A percentile compares a stretch with the other conserved stretches of the same genome.
phyloP scores from a whole-genome alignment of 1,284 basidiomycete species.

The Cutaneotrichosporon cavernicola region DNA sequence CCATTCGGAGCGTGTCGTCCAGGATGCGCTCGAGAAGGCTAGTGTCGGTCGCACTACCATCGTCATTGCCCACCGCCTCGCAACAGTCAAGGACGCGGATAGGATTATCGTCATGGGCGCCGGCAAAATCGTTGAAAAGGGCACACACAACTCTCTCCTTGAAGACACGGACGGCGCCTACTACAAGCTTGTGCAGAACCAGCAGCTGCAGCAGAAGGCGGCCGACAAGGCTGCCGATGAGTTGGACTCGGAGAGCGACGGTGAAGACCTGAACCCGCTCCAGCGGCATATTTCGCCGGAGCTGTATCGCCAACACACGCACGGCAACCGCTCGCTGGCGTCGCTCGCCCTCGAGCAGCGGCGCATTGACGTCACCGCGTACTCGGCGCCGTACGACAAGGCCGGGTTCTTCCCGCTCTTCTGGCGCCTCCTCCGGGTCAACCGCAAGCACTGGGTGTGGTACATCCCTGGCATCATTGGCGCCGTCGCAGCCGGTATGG shows the following conservation, averaged over 20 bases:
- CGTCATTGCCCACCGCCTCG: slow-evolving; percentile 56
- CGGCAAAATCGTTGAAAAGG: slow-evolving; percentile 76
- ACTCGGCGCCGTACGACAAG: slow-evolving; percentile 12
- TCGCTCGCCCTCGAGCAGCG: slow-evolving; percentile 21
- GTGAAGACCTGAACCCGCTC: slow-evolving; percentile 11
- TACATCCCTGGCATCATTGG: slow-evolving; percentile 47
- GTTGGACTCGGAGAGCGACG: slow-evolving; percentile 1
- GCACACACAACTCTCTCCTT: slow-evolving; percentile 76
- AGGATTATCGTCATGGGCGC: slow-evolving; percentile 85
- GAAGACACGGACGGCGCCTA: slow-evolving; percentile 60
- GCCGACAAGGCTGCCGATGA: slow-evolving; percentile 11
- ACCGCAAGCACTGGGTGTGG: slow-evolving; percentile 42
- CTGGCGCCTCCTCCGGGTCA: slow-evolving; percentile 26
- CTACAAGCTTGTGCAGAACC: slow-evolving; percentile 41
- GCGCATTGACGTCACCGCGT: slow-evolving; percentile 10
- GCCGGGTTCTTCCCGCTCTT: slow-evolving; percentile 11
- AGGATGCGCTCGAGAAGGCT: slow-evolving; percentile 91
- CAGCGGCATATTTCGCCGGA: slow-evolving; percentile 8
- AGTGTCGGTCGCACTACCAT: slow-evolving; percentile 60
- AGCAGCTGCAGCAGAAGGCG: slow-evolving; percentile 37
- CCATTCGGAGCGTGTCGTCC: slow-evolving; percentile 84
- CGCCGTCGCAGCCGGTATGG: slow-evolving; percentile 60
- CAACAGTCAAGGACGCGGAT: slow-evolving; percentile 56
- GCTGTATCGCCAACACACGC: slow-evolving; percentile 17
- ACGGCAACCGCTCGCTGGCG: slow-evolving; percentile 21